These are phyloP conservation scores for Primulina eburnea DNA, from an alignment of 257 asterid genomes.

Conservation along the genomic window DNA sequence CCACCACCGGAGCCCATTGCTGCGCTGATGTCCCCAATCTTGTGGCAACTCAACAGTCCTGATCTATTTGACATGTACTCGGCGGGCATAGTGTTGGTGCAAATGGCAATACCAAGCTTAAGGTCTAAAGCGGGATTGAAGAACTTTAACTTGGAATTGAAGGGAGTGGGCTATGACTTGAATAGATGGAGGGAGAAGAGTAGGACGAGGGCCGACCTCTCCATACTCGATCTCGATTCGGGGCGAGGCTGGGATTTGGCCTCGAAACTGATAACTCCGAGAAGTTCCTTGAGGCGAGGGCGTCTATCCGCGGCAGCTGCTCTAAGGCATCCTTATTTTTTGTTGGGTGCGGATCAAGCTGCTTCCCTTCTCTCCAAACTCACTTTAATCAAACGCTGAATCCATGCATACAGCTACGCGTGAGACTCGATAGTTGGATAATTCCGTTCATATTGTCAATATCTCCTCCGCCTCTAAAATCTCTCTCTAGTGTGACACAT, in stretches of 20 bases:
- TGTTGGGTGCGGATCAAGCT: slow-evolving; percentile 88
- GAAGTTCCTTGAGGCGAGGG: slow-evolving; percentile 55
- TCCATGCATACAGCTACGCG: not conserved
- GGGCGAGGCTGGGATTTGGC: slow-evolving; percentile 99
- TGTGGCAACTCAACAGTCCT: slow-evolving; percentile 95
- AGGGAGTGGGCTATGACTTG: slow-evolving; percentile 75
- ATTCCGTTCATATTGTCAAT: not conserved
- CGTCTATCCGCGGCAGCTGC: slow-evolving; percentile 91
- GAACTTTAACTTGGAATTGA: slow-evolving; percentile 75
- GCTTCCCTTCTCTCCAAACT: slow-evolving; percentile 86
- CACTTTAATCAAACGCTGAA: slow-evolving; percentile 44
- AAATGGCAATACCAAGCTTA: slow-evolving; percentile 78
- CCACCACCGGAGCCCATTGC: slow-evolving; percentile 99
- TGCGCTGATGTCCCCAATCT: slow-evolving; percentile 80
- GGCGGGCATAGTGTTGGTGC: slow-evolving; percentile 89
- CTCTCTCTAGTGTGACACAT: no score
- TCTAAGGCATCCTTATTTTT: slow-evolving; percentile 88
- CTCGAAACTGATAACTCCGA: slow-evolving; percentile 71
- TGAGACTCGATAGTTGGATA: no score
- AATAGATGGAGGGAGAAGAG: slow-evolving; percentile 79
- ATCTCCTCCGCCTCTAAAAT: not conserved
- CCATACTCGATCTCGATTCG: slow-evolving; percentile 85
- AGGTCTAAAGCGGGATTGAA: slow-evolving; percentile 75
- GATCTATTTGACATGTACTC: slow-evolving; percentile 94
- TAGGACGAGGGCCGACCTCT: slow-evolving; percentile 61